These are phyloP conservation scores for Lactifluus hygrophoroides DNA, from an alignment of 768 basidiomycete genomes.

Conservation along the genomic window DNA sequence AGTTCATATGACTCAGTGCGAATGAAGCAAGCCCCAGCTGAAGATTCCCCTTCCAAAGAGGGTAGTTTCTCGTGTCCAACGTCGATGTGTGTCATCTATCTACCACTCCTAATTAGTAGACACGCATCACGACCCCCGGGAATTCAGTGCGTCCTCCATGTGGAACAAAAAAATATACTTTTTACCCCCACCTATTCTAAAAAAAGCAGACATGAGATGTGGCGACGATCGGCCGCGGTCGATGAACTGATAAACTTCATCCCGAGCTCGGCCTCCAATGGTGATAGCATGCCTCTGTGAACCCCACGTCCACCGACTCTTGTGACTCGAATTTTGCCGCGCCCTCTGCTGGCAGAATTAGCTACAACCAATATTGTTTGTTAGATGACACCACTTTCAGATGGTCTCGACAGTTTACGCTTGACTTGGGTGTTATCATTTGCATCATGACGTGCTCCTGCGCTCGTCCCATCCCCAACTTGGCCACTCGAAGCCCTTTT, in stretches of 20 bases:
- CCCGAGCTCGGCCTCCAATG: neutral
- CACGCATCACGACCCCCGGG: neutral
- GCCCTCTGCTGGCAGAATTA: neutral
- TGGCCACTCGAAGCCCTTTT: neutral
- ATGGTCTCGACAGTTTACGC: neutral
- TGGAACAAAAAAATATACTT: neutral
- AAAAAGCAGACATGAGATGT: neutral
- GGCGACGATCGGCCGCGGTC: neutral
- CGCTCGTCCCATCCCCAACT: neutral
- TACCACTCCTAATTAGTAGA: neutral
- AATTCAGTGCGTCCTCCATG: neutral
- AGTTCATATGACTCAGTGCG: neutral
- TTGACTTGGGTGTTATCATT: neutral
- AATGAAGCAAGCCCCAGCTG: neutral
- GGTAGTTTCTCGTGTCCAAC: neutral
- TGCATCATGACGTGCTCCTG: neutral
- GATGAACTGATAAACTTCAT: neutral
- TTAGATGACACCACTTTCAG: neutral
- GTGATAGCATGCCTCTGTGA: neutral
- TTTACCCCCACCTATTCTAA: neutral
- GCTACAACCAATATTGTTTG: neutral
- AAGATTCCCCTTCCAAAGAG: neutral
- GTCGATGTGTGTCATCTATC: neutral
- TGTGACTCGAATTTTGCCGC: neutral
- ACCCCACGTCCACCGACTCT: neutral